phyloP scores from a whole-genome alignment of 2,329 filamentous ascomycete genomes.

The Curvularia hawaiiensis region DNA sequence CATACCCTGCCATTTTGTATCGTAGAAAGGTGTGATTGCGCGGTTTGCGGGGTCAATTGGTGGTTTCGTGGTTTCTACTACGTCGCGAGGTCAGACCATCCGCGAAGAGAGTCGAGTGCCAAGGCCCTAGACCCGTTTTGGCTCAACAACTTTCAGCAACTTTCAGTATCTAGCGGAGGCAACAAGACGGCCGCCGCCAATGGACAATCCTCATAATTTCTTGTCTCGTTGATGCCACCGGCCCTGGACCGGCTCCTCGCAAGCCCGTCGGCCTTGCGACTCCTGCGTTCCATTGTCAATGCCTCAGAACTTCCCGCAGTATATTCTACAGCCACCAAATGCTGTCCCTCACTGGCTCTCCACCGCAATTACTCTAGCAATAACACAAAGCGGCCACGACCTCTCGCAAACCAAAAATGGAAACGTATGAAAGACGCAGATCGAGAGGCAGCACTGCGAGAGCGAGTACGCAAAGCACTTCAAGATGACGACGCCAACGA shows the following conservation, averaged over 20 bases:
- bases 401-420: conserved; percentile 17
- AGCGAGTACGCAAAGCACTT: conserved; percentile 18
- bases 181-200: conserved; percentile 18
- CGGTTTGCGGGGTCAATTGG: conserved; percentile 41
- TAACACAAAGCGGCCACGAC: background rate
- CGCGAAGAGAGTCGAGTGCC: conserved; percentile 22
- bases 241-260: conserved; percentile 53
- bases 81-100: conserved; percentile 40
- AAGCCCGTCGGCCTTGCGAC: conserved; percentile 50
- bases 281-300: conserved; percentile 44
- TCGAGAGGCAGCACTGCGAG: conserved; percentile 7
- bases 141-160: conserved; percentile 19
- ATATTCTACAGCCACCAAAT: conserved; percentile 22
- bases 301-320: conserved; percentile 27
- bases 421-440: conserved; percentile 19
- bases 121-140: conserved; percentile 26
- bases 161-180: conserved; percentile 3
- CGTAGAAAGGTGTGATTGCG: conserved; percentile 40
- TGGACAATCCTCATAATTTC: conserved; percentile 26
- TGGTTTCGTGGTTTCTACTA: conserved; percentile 36
- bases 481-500: conserved; percentile 12
- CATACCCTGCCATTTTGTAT: conserved; percentile 52
- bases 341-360: conserved; percentile 21
- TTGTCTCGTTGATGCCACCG: conserved; percentile 49
- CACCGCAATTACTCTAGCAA: conserved; percentile 23